phyloP scores from a whole-genome alignment of 768 basidiomycete genomes.

The Mycena crocata region DNA sequence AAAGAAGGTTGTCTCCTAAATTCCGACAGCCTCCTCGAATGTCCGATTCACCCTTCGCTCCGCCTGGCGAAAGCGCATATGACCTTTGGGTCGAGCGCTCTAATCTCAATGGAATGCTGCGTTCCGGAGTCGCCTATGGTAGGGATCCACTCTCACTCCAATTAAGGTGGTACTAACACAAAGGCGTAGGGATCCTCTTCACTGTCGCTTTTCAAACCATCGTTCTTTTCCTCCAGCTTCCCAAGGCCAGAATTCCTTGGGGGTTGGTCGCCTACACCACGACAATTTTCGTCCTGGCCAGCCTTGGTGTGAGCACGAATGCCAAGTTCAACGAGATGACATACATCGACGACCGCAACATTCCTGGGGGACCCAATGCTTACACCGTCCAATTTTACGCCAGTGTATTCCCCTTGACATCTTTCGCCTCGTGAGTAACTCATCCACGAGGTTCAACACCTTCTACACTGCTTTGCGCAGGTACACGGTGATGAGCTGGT shows the following conservation, averaged over 20 bases:
- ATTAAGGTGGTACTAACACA: not conserved
- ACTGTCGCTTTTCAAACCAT: not conserved
- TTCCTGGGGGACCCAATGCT: slow-evolving; percentile 29
- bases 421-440: slow-evolving; percentile 35
- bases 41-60: not conserved
- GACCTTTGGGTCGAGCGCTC: slow-evolving; percentile 21
- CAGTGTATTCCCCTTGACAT: slow-evolving; percentile 33
- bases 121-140: slow-evolving; percentile 12
- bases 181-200: not conserved
- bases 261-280: not conserved
- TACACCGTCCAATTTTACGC: slow-evolving; percentile 28
- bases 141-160: not conserved
- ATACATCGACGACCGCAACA: slow-evolving; percentile 44
- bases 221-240: not conserved
- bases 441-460: not conserved
- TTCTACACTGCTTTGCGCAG: slow-evolving; percentile 15
- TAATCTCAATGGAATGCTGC: slow-evolving; percentile 9
- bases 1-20: not conserved
- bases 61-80: not conserved
- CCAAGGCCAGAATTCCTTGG: not conserved
- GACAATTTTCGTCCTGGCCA: slow-evolving; percentile 16
- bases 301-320: slow-evolving; percentile 39
- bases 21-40: not conserved
- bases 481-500: slow-evolving; percentile 43
- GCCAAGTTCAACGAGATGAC: slow-evolving; percentile 44